phyloP scores from a whole-genome alignment of 805 yeast species.

The Monosporozyma solicola region DNA sequence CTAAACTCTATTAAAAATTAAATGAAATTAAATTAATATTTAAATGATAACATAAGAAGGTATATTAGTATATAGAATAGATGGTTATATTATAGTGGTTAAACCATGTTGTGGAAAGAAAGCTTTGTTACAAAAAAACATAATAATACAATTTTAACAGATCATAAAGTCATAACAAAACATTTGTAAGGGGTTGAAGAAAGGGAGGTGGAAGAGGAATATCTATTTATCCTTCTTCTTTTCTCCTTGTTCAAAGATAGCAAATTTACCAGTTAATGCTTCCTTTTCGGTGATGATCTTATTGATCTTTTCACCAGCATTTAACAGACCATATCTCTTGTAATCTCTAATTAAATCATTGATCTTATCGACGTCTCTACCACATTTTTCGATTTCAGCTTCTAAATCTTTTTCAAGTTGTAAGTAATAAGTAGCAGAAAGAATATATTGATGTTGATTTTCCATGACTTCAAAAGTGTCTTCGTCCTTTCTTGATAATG shows the following conservation, averaged over 20 bases:
- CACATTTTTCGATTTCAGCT: conserved; percentile 26
- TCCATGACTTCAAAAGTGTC: conserved; percentile 32
- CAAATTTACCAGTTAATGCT: conserved; percentile 8
- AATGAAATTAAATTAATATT: too few relatives aligned
- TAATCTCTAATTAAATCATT: conserved; percentile 42
- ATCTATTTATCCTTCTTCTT: conserved; percentile 1
- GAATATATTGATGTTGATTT: conserved; percentile 37
- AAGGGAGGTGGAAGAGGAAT: not conserved
- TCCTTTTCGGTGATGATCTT: conserved; percentile 18
- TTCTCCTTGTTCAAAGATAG: not conserved
- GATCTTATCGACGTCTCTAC: conserved; percentile 29
- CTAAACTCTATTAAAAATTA: too few relatives aligned
- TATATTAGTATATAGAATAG: not conserved
- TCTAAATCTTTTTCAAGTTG: conserved; percentile 42
- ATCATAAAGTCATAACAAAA: too few relatives aligned
- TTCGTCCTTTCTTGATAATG: conserved; percentile 24
- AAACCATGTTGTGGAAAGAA: not conserved
- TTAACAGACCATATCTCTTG: conserved; percentile 56
- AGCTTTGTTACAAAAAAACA: too few relatives aligned
- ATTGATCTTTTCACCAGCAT: conserved; percentile 31
- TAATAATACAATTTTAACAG: too few relatives aligned
- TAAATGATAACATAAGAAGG: not conserved
- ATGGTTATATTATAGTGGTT: not conserved
- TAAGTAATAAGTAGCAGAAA: conserved; percentile 46
- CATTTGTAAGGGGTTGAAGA: too few relatives aligned